These are phyloP conservation scores for Kodamaea fungicola DNA, from an alignment of 1,139 yeast species.

Conservation along the genomic window DNA sequence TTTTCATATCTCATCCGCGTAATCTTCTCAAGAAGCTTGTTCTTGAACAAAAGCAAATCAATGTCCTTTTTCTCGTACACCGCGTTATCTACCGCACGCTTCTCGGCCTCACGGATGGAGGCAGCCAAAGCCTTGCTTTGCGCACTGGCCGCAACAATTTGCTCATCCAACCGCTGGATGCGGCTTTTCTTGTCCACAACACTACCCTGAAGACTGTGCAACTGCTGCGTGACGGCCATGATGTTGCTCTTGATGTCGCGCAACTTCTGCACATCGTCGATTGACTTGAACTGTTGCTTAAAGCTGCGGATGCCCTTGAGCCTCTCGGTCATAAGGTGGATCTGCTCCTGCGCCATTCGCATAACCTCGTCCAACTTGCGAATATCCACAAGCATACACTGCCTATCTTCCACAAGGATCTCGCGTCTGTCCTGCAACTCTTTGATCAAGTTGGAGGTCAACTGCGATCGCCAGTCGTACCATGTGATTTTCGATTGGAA, in stretches of 20 bases:
- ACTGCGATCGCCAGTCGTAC: conserved; percentile 57
- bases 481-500: conserved; percentile 51
- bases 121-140: conserved; percentile 10
- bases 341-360: conserved; percentile 12
- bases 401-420: conserved; percentile 24
- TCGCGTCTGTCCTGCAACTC: conserved; percentile 32
- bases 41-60: conserved; percentile 19
- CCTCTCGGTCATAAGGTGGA: conserved; percentile 18
- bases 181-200: conserved; percentile 10
- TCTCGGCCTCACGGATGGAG: conserved; percentile 16
- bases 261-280: conserved; percentile 10
- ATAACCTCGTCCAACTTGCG: conserved; percentile 15
- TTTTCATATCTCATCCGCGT: conserved; percentile 18
- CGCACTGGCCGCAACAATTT: conserved; percentile 9
- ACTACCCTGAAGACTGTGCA: conserved; percentile 11
- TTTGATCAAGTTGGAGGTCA: conserved; percentile 33
- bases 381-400: conserved; percentile 20
- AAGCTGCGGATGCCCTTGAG: conserved; percentile 20
- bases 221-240: conserved; percentile 12
- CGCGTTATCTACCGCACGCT: conserved; percentile 17
- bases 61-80: conserved; percentile 26
- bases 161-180: conserved; percentile 11
- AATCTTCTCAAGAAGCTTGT: conserved; percentile 21
- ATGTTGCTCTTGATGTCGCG: conserved; percentile 14
- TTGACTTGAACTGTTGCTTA: conserved; percentile 16